phyloP scores from a whole-genome alignment of 2,329 filamentous ascomycete species.

The Aspergillus glaucus region DNA sequence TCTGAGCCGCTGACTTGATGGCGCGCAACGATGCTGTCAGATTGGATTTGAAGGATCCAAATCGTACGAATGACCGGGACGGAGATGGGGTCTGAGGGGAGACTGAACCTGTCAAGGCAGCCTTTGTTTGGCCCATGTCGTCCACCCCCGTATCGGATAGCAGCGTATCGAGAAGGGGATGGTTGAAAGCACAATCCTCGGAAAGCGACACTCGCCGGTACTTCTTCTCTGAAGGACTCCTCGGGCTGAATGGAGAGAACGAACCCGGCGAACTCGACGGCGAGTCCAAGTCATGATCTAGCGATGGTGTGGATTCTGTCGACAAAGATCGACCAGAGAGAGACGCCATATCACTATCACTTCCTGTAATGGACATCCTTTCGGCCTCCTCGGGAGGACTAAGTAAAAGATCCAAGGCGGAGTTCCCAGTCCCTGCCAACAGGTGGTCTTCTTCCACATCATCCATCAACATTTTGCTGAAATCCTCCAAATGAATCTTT shows the following conservation, averaged over 20 bases:
- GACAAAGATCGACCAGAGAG: slow-evolving; percentile 48
- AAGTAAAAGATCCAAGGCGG: slow-evolving; percentile 50
- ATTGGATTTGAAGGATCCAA: slow-evolving; percentile 55
- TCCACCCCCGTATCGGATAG: slow-evolving; percentile 21
- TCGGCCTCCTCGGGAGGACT: slow-evolving; percentile 45
- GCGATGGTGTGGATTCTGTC: slow-evolving; percentile 52
- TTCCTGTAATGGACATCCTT: slow-evolving; percentile 31
- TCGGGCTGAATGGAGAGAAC: slow-evolving; percentile 35
- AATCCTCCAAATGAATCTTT: slow-evolving; percentile 39
- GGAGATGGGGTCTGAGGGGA: slow-evolving; percentile 18
- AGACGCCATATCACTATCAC: slow-evolving; percentile 37
- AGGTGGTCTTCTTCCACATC: slow-evolving; percentile 43
- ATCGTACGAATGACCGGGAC: slow-evolving; percentile 33
- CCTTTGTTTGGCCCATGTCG: slow-evolving; percentile 3
- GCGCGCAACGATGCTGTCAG: slow-evolving; percentile 57
- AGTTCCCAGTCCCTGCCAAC: slow-evolving; percentile 36
- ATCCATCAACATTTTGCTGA: slow-evolving; percentile 53
- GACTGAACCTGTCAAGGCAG: slow-evolving; percentile 6
- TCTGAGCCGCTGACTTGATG: slow-evolving; percentile 55
- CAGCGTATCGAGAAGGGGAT: slow-evolving; percentile 46
- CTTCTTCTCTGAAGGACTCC: slow-evolving; percentile 34
- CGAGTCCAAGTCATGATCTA: slow-evolving; percentile 45
- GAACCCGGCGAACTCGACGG: slow-evolving; percentile 41
- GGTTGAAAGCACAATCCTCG: slow-evolving; percentile 51
- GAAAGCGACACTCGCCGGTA: slow-evolving; percentile 46